Evolutionary conservation across 148 eudicot species (phyloP), one percentile per base, ranked within the genome.

Genomic region (Pouteria glomerata): DNA sequence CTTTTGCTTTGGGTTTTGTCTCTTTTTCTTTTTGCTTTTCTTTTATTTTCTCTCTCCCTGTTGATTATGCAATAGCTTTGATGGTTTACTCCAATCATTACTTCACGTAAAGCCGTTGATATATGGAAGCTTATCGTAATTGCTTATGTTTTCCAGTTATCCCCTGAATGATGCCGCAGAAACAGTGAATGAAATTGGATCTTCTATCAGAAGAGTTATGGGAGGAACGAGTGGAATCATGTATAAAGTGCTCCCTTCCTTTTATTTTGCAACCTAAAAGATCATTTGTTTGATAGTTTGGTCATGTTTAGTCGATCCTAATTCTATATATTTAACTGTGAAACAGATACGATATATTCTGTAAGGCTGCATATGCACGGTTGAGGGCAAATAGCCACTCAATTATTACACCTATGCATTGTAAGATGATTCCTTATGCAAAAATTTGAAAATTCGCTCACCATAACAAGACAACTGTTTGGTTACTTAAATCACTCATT

Each of bases 211-310:
- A 78, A 89, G 88, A 80, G 92, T 88, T 50, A 95, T 91, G 98
- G 98, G 98, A 81, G 98, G 98, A 80, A 95, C 98, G 55, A 95
- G 98, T 70, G 98, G 98, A 50, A 88, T 95, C 76, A 76, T 95
- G 97, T 95, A 85, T 45, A 74, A 69, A 15, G 37, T 12, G 33
- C 31, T 68, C 63, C 39, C 51, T 39, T 39, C 53, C 44, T 42
- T 69, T 67, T 19, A 31, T 18, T 13, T 57, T 48, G 37, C 18
- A 15, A 57, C 66, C 47, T 47, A 59, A 6, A 37, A 21, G 41
- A 47, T 50, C 21, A 30, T 42, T 11, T 14, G 63, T 64, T 37
- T 7, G 30, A 57, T 26, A 45, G 30, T 35, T 60, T 48, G 37
- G 57, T 44, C 52, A 21, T 57, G 41, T 71, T 61, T 33, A 45